Conservation (phyloP, 345 rosid genomes). For the Eutrema yunnanense region DNA sequence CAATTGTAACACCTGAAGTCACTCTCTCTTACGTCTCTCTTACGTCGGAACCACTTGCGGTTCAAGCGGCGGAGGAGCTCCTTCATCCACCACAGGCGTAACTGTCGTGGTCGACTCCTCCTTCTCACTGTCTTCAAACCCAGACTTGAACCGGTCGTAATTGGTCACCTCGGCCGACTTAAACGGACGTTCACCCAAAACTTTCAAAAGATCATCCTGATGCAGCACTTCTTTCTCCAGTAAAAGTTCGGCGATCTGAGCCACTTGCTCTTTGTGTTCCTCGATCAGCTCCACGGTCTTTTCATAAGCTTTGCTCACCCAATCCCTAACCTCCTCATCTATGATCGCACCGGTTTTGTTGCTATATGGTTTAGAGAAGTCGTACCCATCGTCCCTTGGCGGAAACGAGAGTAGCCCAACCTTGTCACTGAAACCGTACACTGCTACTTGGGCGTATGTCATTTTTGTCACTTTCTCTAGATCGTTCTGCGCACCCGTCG, state of each 20-base stretch:
- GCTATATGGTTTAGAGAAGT: slow-evolving; percentile 86
- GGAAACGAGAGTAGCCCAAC: slow-evolving; percentile 97
- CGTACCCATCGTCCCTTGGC: slow-evolving; percentile 61
- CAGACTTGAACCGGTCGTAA: slow-evolving; percentile 70
- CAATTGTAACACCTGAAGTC: slow-evolving; percentile 10
- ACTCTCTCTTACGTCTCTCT: slow-evolving; percentile 26
- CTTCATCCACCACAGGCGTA: slow-evolving; percentile 42
- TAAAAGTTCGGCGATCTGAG: slow-evolving; percentile 72
- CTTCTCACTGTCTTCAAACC: slow-evolving; percentile 43
- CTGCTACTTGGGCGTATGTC: slow-evolving; percentile 96
- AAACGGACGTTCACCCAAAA: slow-evolving; percentile 87
- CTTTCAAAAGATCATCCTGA: slow-evolving; percentile 60
- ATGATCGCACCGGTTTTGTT: slow-evolving; percentile 83
- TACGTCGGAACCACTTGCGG: slow-evolving; percentile 67
- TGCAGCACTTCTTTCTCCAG: slow-evolving; percentile 89
- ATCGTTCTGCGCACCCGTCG: slow-evolving; percentile 95
- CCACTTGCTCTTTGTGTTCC: slow-evolving; percentile 75
- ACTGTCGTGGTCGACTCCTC: slow-evolving; percentile 17
- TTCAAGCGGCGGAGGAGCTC: slow-evolving; percentile 47
- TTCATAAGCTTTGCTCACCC: slow-evolving; percentile 76
- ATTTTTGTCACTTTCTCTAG: slow-evolving; percentile 92
- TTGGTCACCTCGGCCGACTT: slow-evolving; percentile 57
- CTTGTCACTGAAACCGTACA: slow-evolving; percentile 92
- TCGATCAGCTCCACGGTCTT: slow-evolving; percentile 54
- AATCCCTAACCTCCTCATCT: slow-evolving; percentile 78